Evolutionary conservation across 257 asterid genomes (phyloP).

Genomic region (Paulownia fortunei): DNA sequence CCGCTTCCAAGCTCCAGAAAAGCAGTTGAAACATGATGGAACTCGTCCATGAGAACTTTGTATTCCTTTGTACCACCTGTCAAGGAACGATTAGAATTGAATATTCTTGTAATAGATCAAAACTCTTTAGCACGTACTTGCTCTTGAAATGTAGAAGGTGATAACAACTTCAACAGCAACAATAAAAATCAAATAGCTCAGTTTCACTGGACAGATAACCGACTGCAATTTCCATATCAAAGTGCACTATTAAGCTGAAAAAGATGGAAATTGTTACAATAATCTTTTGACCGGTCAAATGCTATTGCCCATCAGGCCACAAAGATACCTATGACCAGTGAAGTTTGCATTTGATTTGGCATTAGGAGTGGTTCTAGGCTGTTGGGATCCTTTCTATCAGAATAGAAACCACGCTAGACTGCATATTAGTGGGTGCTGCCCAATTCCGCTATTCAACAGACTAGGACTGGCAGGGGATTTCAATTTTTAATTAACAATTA

Average conservation of each 20-base stretch:
- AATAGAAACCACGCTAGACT: neutral
- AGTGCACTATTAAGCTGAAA: neutral
- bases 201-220: neutral
- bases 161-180: neutral
- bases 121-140: neutral
- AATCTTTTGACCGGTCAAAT: neutral
- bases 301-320: neutral
- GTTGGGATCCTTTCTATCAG: neutral
- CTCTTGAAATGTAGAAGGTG: neutral
- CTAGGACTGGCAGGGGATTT: neutral
- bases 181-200: neutral
- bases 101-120: neutral
- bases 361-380: neutral
- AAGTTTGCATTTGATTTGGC: slow-evolving; percentile 1
- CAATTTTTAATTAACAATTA: neutral
- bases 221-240: neutral
- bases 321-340: neutral
- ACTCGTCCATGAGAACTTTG: slow-evolving; percentile 94
- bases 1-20: slow-evolving; percentile 84
- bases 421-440: neutral
- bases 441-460: neutral
- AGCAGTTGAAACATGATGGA: slow-evolving; percentile 82
- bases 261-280: neutral
- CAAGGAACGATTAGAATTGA: slow-evolving; percentile 26
- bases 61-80: slow-evolving; percentile 87